Evolutionary conservation across 2,329 filamentous ascomycete species (phyloP), one percentile per base, ranked within the genome.

Genomic region (Fusarium tuaranense): DNA sequence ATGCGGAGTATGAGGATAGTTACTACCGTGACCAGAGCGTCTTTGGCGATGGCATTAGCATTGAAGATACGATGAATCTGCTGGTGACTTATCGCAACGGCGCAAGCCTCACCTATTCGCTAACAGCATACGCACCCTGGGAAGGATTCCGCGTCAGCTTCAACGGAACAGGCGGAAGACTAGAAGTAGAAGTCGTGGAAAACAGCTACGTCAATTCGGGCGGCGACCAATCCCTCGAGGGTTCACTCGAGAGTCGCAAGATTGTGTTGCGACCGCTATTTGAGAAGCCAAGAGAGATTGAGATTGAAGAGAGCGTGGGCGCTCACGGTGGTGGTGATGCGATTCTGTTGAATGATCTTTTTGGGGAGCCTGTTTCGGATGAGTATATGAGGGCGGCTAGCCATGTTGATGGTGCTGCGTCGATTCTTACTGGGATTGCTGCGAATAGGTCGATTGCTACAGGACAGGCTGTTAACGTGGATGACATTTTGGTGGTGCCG

Each of bases 21-120:
- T 92, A 92, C 74, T 86, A 88, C 69, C 87, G 90, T 1, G 90
- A 92, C 75, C 90, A 91, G 80, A 90, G 87, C 73, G 89, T 91
- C 1, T 92, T 92, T 64, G 85, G 88, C 0, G 90, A 92, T 69
- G 90, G 90, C 1, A 91, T 92, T 65, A 91, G 85, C 73, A 92
- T 92, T 68, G 90, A 92, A 78, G 90, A 92, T 75, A 92, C 89
- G 0, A 90, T 92, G 89, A 89, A 85, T 44, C 81, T 92, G 27
- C 83, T 92, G 55, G 88, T 92, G 25, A 83, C 86, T 61, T 92
- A 92, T 76, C 82, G 84, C 20, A 89, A 85, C 62, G 88, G 89
- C 3, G 89, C 88, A 0, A 86, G 89, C 30, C 81, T 92, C 78
- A 91, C 90, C 1, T 92, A 92, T 76, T 89, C 85, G 25, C 81